These are phyloP conservation scores for Begonia fuchsioides DNA, from an alignment of 306 rosid species.

Conservation along the genomic window DNA sequence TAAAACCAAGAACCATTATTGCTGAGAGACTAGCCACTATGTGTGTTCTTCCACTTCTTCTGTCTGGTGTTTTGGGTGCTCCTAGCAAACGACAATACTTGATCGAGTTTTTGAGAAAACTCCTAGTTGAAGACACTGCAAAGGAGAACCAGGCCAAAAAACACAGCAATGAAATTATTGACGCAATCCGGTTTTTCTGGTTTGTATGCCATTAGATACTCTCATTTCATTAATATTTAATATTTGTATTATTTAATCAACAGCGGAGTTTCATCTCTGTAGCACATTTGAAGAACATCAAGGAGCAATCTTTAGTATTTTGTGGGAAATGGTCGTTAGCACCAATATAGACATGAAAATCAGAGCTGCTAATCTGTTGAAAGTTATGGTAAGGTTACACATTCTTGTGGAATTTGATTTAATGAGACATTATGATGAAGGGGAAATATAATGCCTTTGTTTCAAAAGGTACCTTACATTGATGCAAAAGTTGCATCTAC, in stretches of 20 bases:
- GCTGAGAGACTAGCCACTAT: conserved; percentile 64
- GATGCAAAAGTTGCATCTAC: conserved; percentile 89
- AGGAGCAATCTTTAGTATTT: conserved; percentile 57
- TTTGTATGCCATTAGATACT: conserved; percentile 19
- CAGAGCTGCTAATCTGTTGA: conserved; percentile 70
- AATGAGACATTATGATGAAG: conserved; percentile 16
- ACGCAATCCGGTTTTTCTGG: conserved; percentile 91
- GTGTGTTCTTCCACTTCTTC: conserved; percentile 79
- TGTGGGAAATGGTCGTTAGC: conserved; percentile 99
- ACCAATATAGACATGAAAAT: conserved; percentile 60
- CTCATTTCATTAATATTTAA: background rate
- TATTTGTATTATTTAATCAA: conserved; percentile 10
- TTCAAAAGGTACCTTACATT: conserved; percentile 58
- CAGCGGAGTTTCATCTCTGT: conserved; percentile 24
- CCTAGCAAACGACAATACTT: conserved; percentile 49
- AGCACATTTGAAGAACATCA: conserved; percentile 74
- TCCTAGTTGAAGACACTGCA: conserved; percentile 43
- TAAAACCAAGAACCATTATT: conserved; percentile 65
- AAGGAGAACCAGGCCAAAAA: conserved; percentile 38
- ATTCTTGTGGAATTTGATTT: conserved; percentile 11
- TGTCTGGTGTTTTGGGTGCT: conserved; percentile 85
- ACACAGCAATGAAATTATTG: conserved; percentile 52
- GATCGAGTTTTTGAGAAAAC: conserved; percentile 59
- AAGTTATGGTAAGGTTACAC: conserved; percentile 55
- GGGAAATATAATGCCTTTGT: conserved; percentile 8